A percentile compares a stretch with the other conserved stretches of the same genome.
These are phyloP conservation scores for Xylariaceae sp. DNA, from an alignment of 2,329 filamentous ascomycete species.

Conservation along the genomic window DNA sequence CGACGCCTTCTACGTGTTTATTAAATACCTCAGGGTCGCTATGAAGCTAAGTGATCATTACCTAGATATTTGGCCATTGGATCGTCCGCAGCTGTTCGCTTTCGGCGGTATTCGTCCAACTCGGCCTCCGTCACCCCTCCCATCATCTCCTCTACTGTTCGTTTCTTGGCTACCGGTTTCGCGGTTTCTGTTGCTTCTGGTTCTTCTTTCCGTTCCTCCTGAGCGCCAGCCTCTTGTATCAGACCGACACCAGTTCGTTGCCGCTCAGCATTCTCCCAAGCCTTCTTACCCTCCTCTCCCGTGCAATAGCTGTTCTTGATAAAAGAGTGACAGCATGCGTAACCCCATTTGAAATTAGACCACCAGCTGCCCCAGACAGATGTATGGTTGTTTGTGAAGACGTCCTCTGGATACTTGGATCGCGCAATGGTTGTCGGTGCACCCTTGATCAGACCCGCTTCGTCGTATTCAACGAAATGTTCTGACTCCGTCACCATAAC, in stretches of 20 bases:
- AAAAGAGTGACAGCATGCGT: conserved; percentile 87
- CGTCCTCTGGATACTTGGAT: conserved; percentile 88
- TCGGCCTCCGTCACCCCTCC: conserved; percentile 75
- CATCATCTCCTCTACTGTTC: conserved; percentile 73
- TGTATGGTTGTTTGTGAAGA: conserved; percentile 84
- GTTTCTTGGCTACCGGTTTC: conserved; percentile 51
- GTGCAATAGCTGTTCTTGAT: conserved; percentile 98
- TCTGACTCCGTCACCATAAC: conserved; percentile 75
- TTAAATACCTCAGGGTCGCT: conserved; percentile 14
- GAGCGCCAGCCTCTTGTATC: conserved; percentile 29
- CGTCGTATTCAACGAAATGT: conserved; percentile 89
- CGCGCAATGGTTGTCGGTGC: conserved; percentile 67
- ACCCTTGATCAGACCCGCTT: conserved; percentile 85
- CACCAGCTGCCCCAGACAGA: conserved; percentile 97
- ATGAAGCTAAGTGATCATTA: conserved; percentile 59
- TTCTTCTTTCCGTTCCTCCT: conserved; percentile 24
- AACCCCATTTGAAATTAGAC: conserved; percentile 92
- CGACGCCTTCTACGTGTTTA: conserved; percentile 3
- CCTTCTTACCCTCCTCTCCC: conserved; percentile 77
- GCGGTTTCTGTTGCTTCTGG: conserved; percentile 22
- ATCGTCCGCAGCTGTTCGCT: conserved; percentile 68
- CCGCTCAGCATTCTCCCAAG: conserved; percentile 70
- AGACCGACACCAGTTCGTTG: conserved; percentile 47
- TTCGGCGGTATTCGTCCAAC: conserved; percentile 77
- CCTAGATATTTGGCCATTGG: conserved; percentile 81